Evolutionary conservation across 2,329 filamentous ascomycete species (phyloP), one percentile per base, ranked within the genome.

Genomic region (Aspergillus hiratsukae): DNA sequence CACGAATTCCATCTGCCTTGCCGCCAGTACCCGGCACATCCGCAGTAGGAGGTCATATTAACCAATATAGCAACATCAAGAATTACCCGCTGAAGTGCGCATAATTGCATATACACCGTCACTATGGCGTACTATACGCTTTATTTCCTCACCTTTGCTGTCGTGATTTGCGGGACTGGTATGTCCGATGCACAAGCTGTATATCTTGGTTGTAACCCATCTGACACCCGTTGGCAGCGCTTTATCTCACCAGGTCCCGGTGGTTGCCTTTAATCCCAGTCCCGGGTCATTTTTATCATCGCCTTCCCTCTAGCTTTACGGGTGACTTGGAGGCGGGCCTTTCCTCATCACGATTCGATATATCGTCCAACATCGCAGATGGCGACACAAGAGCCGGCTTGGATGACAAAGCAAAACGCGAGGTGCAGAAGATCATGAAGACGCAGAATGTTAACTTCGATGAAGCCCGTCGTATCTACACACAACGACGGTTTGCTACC

Each of bases 371-470:
- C 70, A 80, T 99, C 35, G 86, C 87, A 56, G 84, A 83, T 11
- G 89, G 89, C 51, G 94, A 99, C 72, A 80, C 81, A 29, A 84
- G 94, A 63, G 84, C 85, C 0, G 94, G 94, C 0, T 80, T 99
- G 19, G 92, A 97, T 70, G 86, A 88, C 62, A 79, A 78, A 49
- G 89, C 84, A 55, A 97, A 97, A 80, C 77, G 81, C 41, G 90
- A 96, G 73, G 86, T 99, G 45, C 83, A 91, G 67, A 83, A 83
- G 65, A 92, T 99, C 65, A 99, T 99, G 94, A 93, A 91, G 83
- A 86, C 82, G 71, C 82, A 86, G 61, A 83, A 87, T 57, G 83
- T 97, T 61, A 83, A 81, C 58, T 99, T 99, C 71, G 93, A 99
- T 75, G 91, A 97, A 77, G 94, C 93, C 41, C 83, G 94, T 65